phyloP scores from a whole-genome alignment of 306 rosid species.

The Castanea crenata region DNA sequence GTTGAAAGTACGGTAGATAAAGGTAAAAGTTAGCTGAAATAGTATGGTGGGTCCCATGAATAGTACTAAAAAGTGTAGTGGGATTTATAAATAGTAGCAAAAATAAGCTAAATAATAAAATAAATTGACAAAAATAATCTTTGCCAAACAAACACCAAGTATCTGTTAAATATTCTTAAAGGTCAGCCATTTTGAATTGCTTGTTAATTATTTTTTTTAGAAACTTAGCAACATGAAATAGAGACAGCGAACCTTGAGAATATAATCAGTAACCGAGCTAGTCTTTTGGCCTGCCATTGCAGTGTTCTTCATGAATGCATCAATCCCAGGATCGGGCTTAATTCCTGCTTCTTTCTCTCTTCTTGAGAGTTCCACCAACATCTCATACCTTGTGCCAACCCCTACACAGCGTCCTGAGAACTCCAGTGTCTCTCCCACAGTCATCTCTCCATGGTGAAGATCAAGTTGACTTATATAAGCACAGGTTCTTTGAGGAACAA shows the following conservation, averaged over 20 bases:
- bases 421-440: slow-evolving; percentile 73
- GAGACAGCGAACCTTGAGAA: slow-evolving; percentile 33
- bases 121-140: no score
- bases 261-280: slow-evolving; percentile 61
- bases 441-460: slow-evolving; percentile 66
- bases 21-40: no score
- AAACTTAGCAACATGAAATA: neutral
- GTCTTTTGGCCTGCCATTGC: slow-evolving; percentile 56
- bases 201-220: neutral
- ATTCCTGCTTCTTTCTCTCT: slow-evolving; percentile 63
- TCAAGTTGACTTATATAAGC: slow-evolving; percentile 46
- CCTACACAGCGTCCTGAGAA: slow-evolving; percentile 73
- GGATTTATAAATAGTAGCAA: rapidly evolving
- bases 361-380: slow-evolving; percentile 57
- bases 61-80: rapidly evolving
- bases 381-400: slow-evolving; percentile 66
- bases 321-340: slow-evolving; percentile 71
- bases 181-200: neutral
- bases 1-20: no score
- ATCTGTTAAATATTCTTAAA: slow-evolving; percentile 5
- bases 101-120: no score
- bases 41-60: rapidly evolving
- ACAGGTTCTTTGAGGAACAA: slow-evolving; percentile 45
- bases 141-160: neutral
- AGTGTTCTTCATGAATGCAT: slow-evolving; percentile 72